Evolutionary conservation across 2,329 filamentous ascomycete genomes (phyloP).

Genomic region (Xylariaceae sp.): DNA sequence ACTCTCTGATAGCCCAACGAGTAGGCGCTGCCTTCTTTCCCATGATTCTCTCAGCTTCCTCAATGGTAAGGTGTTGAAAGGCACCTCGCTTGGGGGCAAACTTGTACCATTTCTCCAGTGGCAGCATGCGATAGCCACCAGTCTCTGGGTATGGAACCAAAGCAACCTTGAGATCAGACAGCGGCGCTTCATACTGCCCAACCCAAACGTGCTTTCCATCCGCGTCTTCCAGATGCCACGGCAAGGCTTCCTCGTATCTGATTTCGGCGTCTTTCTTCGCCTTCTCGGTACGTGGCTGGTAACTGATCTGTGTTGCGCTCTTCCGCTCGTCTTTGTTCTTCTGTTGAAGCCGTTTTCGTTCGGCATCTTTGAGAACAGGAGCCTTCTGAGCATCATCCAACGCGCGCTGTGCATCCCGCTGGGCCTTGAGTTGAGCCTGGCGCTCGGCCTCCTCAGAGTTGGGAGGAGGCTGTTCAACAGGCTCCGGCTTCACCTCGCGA

Average conservation of each 20-base stretch:
- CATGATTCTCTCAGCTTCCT: constrained; percentile 82
- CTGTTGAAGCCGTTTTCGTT: constrained; percentile 39
- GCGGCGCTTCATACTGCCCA: constrained; percentile 80
- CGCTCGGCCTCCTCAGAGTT: constrained; percentile 58
- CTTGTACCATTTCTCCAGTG: constrained; percentile 92
- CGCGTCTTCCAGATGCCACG: constrained; percentile 95
- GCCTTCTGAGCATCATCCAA: constrained; percentile 90
- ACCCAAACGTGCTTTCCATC: constrained; percentile 94
- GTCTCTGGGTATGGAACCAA: constrained; percentile 58
- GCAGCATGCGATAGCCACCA: constrained; percentile 74
- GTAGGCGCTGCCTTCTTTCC: constrained; percentile 69
- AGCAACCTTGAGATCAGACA: constrained; percentile 81
- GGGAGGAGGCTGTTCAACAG: constrained; percentile 38
- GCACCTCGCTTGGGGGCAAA: constrained; percentile 70
- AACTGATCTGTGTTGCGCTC: constrained; percentile 76
- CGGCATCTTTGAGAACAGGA: constrained; percentile 61
- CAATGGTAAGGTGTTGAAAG: constrained; percentile 71
- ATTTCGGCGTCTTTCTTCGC: constrained; percentile 67
- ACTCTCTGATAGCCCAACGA: constrained; percentile 72
- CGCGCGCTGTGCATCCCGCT: constrained; percentile 79
- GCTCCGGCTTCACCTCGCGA: constrained; percentile 57
- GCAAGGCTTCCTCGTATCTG: constrained; percentile 90
- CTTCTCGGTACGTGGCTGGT: constrained; percentile 73
- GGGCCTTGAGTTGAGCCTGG: constrained; percentile 65
- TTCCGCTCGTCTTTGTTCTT: constrained; percentile 67